Evolutionary conservation across 495 filamentous ascomycete genomes (phyloP), one percentile per base, ranked within the genome.

Genomic region (Aspergillus saccharolyticus): DNA sequence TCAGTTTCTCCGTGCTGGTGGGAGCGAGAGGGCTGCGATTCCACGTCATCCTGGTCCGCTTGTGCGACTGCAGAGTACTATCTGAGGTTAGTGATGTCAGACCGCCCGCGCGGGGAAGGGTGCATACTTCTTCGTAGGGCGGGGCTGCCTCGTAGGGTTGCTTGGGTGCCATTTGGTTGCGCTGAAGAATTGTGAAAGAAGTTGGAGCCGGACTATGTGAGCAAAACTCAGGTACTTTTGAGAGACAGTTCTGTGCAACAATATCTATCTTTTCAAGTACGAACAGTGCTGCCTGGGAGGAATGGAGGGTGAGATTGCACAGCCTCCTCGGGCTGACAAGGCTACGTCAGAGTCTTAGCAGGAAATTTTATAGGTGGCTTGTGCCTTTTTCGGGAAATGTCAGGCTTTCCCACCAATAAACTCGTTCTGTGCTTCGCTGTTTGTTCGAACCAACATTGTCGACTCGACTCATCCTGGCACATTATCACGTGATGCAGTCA

Each of bases 51-150:
- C 7, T 19, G 51, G 17, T 53, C 51, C 4, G 39, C 19, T 24
- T 42, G 51, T 14, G 51, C 28, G 51, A 53, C n/a, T 53, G 21
- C 17, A 1, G n/a, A 6, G 51, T 53, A 53, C 51, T 53, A n/a
- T 3, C 2, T 6, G 16, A n/a, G 1, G 44, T 49, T 25, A 1
- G 14, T 49, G 33, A 49, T 20, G 44, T 46, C 7, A 48, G 7
- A 6, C 9, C 15, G 47, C n/a, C n/a, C n/a, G 24, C 17, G 8
- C 12, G 8, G 47, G 22, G 0, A 12, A 8, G 2, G 47, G 12
- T 0, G 47, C 21, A 8, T 15, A 28, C 14, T 24, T 50, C 22
- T 24, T 50, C 22, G 47, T 50, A 50, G 47, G 47, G 47, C 14
- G 47, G 47, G 47, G 47, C 28, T 6, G 47, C 22, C 28, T 50